Evolutionary conservation across 495 filamentous ascomycete species (phyloP).

Genomic region (Penicillium bialowiezense): DNA sequence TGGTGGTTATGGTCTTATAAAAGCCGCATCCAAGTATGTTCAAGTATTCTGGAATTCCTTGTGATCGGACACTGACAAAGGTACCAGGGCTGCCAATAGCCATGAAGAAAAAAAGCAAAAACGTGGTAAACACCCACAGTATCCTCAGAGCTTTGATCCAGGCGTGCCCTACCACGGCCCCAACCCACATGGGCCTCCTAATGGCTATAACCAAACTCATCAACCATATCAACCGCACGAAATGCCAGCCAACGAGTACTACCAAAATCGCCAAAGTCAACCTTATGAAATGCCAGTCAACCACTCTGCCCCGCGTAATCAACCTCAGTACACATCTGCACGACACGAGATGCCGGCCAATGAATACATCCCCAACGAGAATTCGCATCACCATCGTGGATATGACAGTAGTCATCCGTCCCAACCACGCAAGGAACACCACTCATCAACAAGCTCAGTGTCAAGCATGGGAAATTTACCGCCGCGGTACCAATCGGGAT

Average conservation of each 20-base stretch:
- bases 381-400: background rate
- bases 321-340: too few relatives aligned
- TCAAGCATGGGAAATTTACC: too few relatives aligned
- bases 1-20: slow-evolving; percentile 13
- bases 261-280: too few relatives aligned
- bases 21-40: slow-evolving; percentile 14
- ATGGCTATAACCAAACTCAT: background rate
- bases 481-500: too few relatives aligned
- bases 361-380: background rate
- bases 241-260: background rate
- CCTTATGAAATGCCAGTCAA: too few relatives aligned
- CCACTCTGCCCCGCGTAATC: too few relatives aligned
- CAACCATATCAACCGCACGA: background rate
- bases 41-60: background rate
- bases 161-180: background rate
- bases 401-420: too few relatives aligned
- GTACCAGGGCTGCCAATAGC: slow-evolving; percentile 8
- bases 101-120: slow-evolving; percentile 11
- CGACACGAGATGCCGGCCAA: background rate
- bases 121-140: slow-evolving; percentile 1
- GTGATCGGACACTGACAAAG: background rate
- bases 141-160: background rate
- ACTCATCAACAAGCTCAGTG: too few relatives aligned
- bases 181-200: background rate
- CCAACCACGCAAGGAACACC: too few relatives aligned